A percentile compares a stretch with the other conserved stretches of the same genome.
These are phyloP conservation scores for Chamaecyparis obtusa DNA, from an alignment of 75 land plant genomes.

Conservation along the genomic window DNA sequence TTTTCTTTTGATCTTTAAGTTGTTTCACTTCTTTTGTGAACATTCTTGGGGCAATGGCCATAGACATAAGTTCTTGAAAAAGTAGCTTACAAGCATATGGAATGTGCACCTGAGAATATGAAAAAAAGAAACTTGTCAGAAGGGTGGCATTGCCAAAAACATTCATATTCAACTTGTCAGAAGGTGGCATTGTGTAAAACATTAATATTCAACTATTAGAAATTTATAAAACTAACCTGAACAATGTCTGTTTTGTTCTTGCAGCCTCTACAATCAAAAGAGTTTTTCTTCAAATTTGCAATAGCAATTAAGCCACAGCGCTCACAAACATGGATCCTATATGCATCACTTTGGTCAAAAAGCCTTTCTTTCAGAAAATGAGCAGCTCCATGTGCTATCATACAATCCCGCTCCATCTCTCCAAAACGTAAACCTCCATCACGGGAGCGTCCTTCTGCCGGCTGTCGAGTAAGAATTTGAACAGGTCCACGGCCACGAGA, in stretches of 20 bases:
- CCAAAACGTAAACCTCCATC: constrained; percentile 99
- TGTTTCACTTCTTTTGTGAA: constrained; percentile 80
- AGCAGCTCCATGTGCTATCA: constrained; percentile 99
- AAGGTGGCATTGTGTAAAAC: not conserved
- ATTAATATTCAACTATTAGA: not conserved
- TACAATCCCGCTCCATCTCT: constrained; percentile 99
- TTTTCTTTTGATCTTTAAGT: constrained; percentile 45
- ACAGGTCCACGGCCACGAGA: constrained; percentile 99
- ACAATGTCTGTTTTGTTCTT: constrained; percentile 99
- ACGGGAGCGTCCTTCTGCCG: constrained; percentile 99
- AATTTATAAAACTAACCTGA: constrained; percentile 49
- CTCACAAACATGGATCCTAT: constrained; percentile 96
- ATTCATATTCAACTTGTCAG: not conserved
- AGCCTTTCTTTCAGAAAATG: constrained; percentile 93
- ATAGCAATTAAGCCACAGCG: constrained; percentile 97
- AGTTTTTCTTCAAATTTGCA: constrained; percentile 95
- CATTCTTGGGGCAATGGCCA: constrained; percentile 99
- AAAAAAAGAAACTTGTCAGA: not conserved
- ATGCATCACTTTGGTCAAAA: constrained; percentile 99
- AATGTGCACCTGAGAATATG: constrained; percentile 76
- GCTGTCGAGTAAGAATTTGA: constrained; percentile 96
- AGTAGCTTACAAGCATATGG: constrained; percentile 99
- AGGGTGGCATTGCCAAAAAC: not conserved
- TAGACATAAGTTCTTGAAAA: constrained; percentile 99
- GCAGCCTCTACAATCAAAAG: constrained; percentile 98